Conservation (phyloP, 2,329 filamentous ascomycete species). For the Calonectria honghensis region DNA sequence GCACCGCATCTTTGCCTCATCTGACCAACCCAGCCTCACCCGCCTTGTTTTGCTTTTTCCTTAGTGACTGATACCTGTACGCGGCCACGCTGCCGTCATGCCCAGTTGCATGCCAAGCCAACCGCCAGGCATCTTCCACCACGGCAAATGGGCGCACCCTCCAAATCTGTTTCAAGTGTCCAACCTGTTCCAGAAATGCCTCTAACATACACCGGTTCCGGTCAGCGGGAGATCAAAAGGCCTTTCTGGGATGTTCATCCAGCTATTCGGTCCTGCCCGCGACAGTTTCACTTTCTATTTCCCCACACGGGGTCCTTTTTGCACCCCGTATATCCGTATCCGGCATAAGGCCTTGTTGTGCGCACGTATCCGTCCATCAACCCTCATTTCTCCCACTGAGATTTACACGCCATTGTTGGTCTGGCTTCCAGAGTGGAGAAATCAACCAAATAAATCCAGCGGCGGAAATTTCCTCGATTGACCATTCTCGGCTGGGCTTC, state of each 20-base stretch:
- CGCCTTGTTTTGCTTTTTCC: slow-evolving; percentile 8
- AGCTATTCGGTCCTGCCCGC: background rate
- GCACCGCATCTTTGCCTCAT: slow-evolving; percentile 21
- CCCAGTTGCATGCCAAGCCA: slow-evolving; percentile 6
- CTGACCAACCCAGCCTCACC: background rate
- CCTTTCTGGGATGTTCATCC: background rate
- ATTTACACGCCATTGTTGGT: background rate
- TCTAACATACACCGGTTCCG: background rate
- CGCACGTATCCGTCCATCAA: background rate
- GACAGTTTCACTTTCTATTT: background rate
- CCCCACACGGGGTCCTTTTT: background rate
- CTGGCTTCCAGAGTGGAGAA: background rate
- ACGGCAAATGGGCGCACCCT: slow-evolving; percentile 1
- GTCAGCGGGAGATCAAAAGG: background rate
- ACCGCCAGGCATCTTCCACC: background rate
- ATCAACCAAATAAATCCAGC: background rate
- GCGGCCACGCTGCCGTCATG: background rate
- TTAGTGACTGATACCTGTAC: background rate
- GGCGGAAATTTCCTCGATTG: slow-evolving; percentile 4
- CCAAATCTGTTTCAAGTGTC: slow-evolving; percentile 29
- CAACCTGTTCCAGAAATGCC: slow-evolving; percentile 29
- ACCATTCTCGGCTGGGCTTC: background rate
- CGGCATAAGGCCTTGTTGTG: slow-evolving; percentile 5
- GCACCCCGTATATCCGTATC: background rate
- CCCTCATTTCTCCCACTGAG: background rate